Evolutionary conservation across 495 filamentous ascomycete species (phyloP), one percentile per base, ranked within the genome.

Genomic region (Neurospora sp.): DNA sequence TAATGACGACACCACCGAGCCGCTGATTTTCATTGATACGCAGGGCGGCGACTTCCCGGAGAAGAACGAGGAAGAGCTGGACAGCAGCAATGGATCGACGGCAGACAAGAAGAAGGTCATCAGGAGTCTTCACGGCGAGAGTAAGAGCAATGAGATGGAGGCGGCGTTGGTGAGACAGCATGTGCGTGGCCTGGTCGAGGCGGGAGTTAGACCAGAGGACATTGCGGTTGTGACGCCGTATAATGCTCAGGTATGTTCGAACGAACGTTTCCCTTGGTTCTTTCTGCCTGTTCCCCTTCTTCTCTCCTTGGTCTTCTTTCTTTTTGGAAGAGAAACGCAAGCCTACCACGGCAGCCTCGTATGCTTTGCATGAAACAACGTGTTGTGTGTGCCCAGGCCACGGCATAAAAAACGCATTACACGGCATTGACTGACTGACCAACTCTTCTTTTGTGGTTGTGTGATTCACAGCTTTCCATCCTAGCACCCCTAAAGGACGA

Each of bases 151-250:
- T 78, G 91, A 92, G 77, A 90, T 92, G 85, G 96, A 99, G 80
- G 96, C 93, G 2, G 85, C 89, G 61, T 83, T 99, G 40, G 94
- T 95, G 9, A 86, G 85, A 44, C 79, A 85, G 76, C 94, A 99
- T 78, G 92, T 97, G 35, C 79, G 85, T 22, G 85, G 85, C 39
- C 83, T 98, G 69, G 85, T 97, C n/a, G 85, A 87, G 16, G 92
- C 94, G 0, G 96, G 96, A 0, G 87, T 98, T 12, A 84, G 82
- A 70, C 83, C 92, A 1, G 90, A 92, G 75, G 93, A 97, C 77
- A 93, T 99, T 59, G 96, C 96, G 0, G 91, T 99, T 9, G 90
- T 99, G 31, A 98, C 96, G 38, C 96, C 96, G 61, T 99, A 99
- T 80, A 97, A 97, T 80, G 96, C 94, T 12, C 96, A 99, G 86